Evolutionary conservation across 352 stramenopile genomes (phyloP), one percentile per base, ranked within the genome.

Genomic region (Phytophthora chlamydospora): DNA sequence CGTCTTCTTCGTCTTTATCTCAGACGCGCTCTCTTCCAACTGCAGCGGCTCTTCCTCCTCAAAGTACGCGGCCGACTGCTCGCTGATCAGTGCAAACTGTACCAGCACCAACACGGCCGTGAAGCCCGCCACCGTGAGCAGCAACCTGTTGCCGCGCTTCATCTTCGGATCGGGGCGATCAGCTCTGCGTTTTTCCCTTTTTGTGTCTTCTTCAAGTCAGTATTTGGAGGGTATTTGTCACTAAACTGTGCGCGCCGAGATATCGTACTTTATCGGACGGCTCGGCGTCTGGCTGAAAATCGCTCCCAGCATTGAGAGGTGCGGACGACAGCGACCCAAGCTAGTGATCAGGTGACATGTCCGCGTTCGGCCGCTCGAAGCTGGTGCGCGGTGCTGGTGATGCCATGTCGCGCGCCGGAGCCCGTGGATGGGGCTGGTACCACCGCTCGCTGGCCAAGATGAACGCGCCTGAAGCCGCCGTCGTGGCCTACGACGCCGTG

Each of bases 371-470:
- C 50, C 81, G 81, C 60, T 75, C 76, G 41, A 75, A 85, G 52
- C 68, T 93, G 39, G 73, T 93, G 68, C 69, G 78, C 44, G 60
- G 75, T 61, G 71, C 71, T 42, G 74, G 74, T 27, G 75, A 78
- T 33, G 71, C 83, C 61, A 79, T 78, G 51, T 75, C 72, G 11
- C 86, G 86, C 38, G 83, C 66, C 11, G 81, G 86, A 16, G 84
- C 86, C 21, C 82, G 83, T 46, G 86, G 86, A 9, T 88, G 78
- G 77, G 86, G 86, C 14, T 95, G 86, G 86, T 95, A 86, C 69
- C 81, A 95, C 69, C 81, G 85, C 42, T 89, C 84, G 24, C 62
- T 95, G 43, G 74, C 76, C 36, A 95, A 95, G 71, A 92, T 95
- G 83, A 93, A 95, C 52, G 67, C 83, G 29, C 81, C 83, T 0